A percentile compares a stretch with the other conserved stretches of the same genome.
Evolutionary conservation across 2,329 filamentous ascomycete genomes (phyloP).

Genomic region (Cladosporium sp.): DNA sequence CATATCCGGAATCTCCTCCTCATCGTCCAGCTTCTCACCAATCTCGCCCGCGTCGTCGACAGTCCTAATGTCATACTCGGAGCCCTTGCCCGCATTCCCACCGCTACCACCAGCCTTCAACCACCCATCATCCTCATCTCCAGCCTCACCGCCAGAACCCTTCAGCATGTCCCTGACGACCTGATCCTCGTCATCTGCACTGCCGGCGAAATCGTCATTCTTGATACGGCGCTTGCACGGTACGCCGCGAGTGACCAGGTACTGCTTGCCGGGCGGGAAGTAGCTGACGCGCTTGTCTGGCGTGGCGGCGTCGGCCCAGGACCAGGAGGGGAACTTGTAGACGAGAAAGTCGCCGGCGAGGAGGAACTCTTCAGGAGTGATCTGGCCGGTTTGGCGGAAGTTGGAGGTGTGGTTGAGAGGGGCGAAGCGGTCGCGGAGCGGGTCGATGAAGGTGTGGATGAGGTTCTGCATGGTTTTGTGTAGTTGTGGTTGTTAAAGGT

Average conservation of each 20-base stretch:
- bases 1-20: constrained; percentile 94
- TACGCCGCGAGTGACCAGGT: constrained; percentile 88
- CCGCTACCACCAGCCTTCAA: constrained; percentile 77
- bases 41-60: constrained; percentile 87
- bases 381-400: constrained; percentile 89
- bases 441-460: constrained; percentile 81
- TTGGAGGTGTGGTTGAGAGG: constrained; percentile 87
- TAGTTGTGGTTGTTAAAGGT: not conserved
- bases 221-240: constrained; percentile 81
- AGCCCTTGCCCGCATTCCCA: constrained; percentile 32
- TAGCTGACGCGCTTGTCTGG: constrained; percentile 72
- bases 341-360: constrained; percentile 95
- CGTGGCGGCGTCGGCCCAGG: constrained; percentile 87
- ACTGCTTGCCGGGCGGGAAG: constrained; percentile 88
- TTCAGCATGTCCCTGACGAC: constrained; percentile 75
- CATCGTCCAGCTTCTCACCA: constrained; percentile 67
- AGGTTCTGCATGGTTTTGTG: constrained; percentile 74
- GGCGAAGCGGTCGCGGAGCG: constrained; percentile 84
- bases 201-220: constrained; percentile 88
- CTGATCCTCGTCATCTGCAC: constrained; percentile 80
- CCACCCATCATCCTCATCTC: constrained; percentile 78
- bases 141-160: constrained; percentile 41
- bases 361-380: constrained; percentile 96
- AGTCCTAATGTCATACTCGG: constrained; percentile 77
- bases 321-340: constrained; percentile 99